Base-by-base conservation (phyloP, 208 protist genomes). In the Crithidia fasciculata region DNA sequence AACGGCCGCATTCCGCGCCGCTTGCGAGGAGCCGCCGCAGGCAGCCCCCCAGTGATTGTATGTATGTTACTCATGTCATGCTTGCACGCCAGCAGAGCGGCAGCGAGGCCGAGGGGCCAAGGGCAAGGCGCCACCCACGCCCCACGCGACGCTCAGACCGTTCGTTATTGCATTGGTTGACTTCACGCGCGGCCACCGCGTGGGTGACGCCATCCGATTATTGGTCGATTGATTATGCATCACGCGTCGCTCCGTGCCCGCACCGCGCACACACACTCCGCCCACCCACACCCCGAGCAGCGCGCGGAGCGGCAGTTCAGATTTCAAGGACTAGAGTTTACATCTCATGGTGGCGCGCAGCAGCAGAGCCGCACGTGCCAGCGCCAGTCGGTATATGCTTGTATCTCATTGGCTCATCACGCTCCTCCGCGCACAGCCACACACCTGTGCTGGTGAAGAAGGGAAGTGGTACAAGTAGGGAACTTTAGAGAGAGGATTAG, bases 311-410 rank as follows among this genome's bases (percentile, higher is more conserved):
- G 28, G 28, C 28, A 28, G 57, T n/a, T 84, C 80, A 84, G 80
- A 76, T 84, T 82, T 82, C 76, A 84, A 82, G 80, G 80, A 84
- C 80, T 84, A 62, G 74, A 64, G 41, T 37, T 72, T 78, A 47
- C 47, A 78, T 81, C 69, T 76, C 74, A 78, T 75, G 43, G 39
- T 12, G 50, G 53, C 70, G 59, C 49, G n/a, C 47, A 50, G 12
- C 65, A 49, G 65, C 53, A 43, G 28, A 44, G 63, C 63, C 44
- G 54, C 7, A 54, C n/a, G n/a, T n/a, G 45, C 52, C 41, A 37
- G 47, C 41, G 47, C 13, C 13, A 41, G 64, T 79, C 74, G 76
- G 75, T 82, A 84, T 84, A 84, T 84, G 80, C 80, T 84, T 84
- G 75, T 82, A n/a, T 78, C 76, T 81, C 71, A 37, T 85, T 66